These are phyloP conservation scores for Moesziomyces sp. DNA, from an alignment of 1,284 basidiomycete species.

Conservation along the genomic window DNA sequence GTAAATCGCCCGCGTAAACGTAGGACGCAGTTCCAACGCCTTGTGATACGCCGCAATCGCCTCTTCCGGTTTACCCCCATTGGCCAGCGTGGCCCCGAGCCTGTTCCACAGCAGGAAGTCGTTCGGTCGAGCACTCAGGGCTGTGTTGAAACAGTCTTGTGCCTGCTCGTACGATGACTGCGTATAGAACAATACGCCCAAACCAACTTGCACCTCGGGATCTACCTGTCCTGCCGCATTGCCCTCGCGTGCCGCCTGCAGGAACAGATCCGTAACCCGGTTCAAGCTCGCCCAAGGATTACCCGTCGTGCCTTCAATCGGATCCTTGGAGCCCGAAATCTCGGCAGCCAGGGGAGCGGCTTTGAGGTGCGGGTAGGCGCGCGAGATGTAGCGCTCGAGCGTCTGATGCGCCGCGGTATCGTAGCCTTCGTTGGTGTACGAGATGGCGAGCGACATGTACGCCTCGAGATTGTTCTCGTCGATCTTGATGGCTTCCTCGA, in stretches of 20 bases:
- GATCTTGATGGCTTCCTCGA: conserved; percentile 73
- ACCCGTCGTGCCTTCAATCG: conserved; percentile 64
- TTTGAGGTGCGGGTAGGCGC: conserved; percentile 76
- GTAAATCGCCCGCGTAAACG: conserved; percentile 96
- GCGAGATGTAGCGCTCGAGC: conserved; percentile 85
- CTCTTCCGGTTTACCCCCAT: conserved; percentile 91
- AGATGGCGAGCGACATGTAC: conserved; percentile 78
- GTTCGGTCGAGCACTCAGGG: conserved; percentile 81
- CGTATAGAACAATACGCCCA: conserved; percentile 94
- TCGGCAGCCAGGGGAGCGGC: conserved; percentile 73
- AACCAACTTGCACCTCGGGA: conserved; percentile 90
- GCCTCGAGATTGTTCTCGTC: conserved; percentile 77
- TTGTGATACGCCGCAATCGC: conserved; percentile 93
- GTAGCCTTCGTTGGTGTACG: conserved; percentile 94
- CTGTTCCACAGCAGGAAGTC: conserved; percentile 98
- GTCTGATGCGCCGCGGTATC: conserved; percentile 88
- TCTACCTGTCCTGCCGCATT: conserved; percentile 76
- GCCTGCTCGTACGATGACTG: conserved; percentile 81
- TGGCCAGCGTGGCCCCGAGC: conserved; percentile 92
- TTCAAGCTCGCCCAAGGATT: conserved; percentile 85
- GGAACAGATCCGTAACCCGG: conserved; percentile 83
- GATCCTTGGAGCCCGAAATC: conserved; percentile 72
- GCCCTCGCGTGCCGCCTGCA: conserved; percentile 79
- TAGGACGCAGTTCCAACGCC: conserved; percentile 91
- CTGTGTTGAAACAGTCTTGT: conserved; percentile 89